Evolutionary conservation across 306 rosid species (phyloP).

Genomic region (Ormosia emarginata): DNA sequence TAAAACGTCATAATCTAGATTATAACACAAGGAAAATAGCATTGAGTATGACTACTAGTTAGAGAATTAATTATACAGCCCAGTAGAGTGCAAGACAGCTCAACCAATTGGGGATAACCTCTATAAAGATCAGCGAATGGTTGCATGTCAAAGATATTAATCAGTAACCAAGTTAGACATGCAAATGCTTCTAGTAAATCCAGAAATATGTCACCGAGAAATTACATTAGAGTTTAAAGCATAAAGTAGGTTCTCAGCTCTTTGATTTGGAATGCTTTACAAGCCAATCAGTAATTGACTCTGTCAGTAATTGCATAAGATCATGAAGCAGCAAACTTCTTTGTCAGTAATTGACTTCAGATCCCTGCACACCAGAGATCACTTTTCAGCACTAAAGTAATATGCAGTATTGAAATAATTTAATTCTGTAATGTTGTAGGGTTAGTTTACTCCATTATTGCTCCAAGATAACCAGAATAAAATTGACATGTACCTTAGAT

Average conservation of each 20-base stretch:
- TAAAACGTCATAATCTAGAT: neutral
- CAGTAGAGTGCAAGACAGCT: neutral
- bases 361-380: constrained; percentile 54
- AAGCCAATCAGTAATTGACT: too few species aligned
- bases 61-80: neutral
- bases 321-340: too few species aligned
- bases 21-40: neutral
- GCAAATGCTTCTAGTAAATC: too few species aligned
- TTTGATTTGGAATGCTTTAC: too few species aligned
- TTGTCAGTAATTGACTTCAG: constrained; percentile 65
- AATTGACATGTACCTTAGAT: constrained; percentile 46
- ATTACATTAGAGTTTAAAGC: too few species aligned
- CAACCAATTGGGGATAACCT: neutral
- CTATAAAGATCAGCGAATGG: neutral
- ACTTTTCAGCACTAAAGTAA: constrained; percentile 13
- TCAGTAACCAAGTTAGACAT: too few species aligned
- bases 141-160: neutral
- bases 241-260: too few species aligned
- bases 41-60: neutral
- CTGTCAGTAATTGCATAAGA: too few species aligned
- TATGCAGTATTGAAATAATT: neutral
- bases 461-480: neutral
- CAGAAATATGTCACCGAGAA: too few species aligned
- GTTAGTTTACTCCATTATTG: too few species aligned
- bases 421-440: too few species aligned